phyloP scores from a whole-genome alignment of 768 basidiomycete species.

The Mycena kentingensis region DNA sequence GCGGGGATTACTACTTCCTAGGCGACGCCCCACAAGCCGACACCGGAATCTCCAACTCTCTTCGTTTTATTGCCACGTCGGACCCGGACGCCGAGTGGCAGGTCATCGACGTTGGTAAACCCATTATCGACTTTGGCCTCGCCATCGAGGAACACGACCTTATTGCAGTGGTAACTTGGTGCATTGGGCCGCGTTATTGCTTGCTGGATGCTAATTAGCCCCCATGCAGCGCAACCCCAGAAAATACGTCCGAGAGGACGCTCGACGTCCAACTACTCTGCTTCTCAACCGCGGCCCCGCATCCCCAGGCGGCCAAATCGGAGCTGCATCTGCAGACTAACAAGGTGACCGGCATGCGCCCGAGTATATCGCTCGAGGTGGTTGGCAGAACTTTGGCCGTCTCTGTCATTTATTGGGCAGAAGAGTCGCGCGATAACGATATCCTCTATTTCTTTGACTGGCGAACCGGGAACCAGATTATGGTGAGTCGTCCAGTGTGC shows the following conservation, averaged over 20 bases:
- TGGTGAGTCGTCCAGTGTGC: background rate
- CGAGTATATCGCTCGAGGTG: conserved; percentile 4
- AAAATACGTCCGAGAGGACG: background rate
- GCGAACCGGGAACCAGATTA: background rate
- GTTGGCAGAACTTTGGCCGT: conserved; percentile 7
- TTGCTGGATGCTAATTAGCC: background rate
- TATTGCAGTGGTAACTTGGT: conserved; percentile 14
- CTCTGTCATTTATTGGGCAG: conserved; percentile 1
- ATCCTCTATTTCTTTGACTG: conserved; percentile 6
- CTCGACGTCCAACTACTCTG: conserved; percentile 1
- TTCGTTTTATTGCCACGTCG: conserved; percentile 5
- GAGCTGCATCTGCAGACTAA: conserved; percentile 1
- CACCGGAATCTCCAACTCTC: background rate
- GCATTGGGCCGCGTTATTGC: background rate
- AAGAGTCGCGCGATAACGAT: background rate
- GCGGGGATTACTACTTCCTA: no score
- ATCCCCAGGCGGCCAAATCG: background rate
- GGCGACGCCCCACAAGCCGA: background rate
- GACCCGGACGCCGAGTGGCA: conserved; percentile 4
- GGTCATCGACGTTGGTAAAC: background rate
- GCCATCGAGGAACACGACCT: conserved; percentile 17
- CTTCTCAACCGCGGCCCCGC: conserved; percentile 9
- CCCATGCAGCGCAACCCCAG: background rate
- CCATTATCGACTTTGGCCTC: conserved; percentile 12
- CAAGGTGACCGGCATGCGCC: background rate